Percentiles rank a stretch among this genome's conserved stretches.
Conservation (phyloP, 306 rosid genomes). For the Luffa acutangula region DNA sequence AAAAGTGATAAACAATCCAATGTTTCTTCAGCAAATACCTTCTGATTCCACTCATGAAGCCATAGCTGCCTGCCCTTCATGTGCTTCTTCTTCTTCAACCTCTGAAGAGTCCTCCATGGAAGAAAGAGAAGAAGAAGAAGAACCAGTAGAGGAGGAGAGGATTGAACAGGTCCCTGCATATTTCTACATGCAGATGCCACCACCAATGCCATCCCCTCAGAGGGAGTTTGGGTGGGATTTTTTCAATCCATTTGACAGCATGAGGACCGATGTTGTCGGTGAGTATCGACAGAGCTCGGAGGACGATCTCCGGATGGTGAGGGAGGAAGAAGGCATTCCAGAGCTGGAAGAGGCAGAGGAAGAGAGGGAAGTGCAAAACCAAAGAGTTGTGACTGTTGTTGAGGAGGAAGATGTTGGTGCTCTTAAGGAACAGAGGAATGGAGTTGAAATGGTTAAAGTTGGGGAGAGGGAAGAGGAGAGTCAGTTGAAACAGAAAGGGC, state of each 20-base stretch:
- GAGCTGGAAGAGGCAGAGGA: conserved; percentile 77
- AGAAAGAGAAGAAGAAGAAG: conserved; percentile 41
- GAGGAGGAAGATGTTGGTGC: conserved; percentile 25
- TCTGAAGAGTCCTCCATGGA: conserved; percentile 54
- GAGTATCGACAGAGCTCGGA: conserved; percentile 51
- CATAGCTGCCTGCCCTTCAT: conserved; percentile 36
- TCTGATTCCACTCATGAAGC: conserved; percentile 61
- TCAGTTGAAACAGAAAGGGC: conserved; percentile 38
- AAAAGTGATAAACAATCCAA: conserved; percentile 62
- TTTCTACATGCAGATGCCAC: conserved; percentile 78
- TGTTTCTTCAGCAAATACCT: conserved; percentile 73
- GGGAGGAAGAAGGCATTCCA: conserved; percentile 97
- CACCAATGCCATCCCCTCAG: conserved; percentile 66
- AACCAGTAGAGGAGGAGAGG: conserved; percentile 14
- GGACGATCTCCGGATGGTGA: conserved; percentile 74
- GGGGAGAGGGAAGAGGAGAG: conserved; percentile 29
- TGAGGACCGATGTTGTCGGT: conserved; percentile 52
- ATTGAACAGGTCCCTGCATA: conserved; percentile 40
- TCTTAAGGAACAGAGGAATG: conserved; percentile 17
- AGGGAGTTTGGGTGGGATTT: conserved; percentile 91
- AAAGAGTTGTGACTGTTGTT: conserved; percentile 18
- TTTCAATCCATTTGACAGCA: conserved; percentile 68
- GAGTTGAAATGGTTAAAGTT: conserved; percentile 33
- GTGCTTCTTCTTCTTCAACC: conserved; percentile 40
- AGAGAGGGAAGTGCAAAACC: conserved; percentile 39